Evolutionary conservation across 176 grass and related monocot genomes (phyloP), one percentile per base, ranked within the genome.

Genomic region (Phyllostachys edulis): DNA sequence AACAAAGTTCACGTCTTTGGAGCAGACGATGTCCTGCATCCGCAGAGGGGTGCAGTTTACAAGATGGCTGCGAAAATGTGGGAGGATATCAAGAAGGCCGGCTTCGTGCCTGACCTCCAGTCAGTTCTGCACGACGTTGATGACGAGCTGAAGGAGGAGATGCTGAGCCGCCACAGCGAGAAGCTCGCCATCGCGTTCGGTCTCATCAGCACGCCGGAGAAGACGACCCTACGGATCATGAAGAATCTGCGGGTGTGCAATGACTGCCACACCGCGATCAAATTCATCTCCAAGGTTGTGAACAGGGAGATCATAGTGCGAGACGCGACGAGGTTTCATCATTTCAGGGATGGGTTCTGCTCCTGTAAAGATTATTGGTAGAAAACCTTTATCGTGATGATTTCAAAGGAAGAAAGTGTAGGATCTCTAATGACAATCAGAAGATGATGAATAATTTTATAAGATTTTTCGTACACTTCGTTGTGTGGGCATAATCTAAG

Each of bases 361-460:
- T 92, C 92, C 0, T 94, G 92, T 84, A 94, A 77, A 76, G 92
- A 94, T 74, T 94, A 88, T 69, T 94, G 92, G 92, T 94, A 94
- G 84, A n/a, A 76, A 44, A 69, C 18, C 18, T 8, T 21, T 55
- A 9, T 52, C 36, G 9, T 27, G 44, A 73, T 63, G 57, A 4
- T 46, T 73, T 51, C 36, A 2, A 0, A 9, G 7, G 27, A 71
- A 71, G 45, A 34, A n/a, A n/a, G n/a, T n/a, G n/a, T n/a, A n/a
- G n/a, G n/a, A n/a, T n/a, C n/a, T n/a, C n/a, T n/a, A n/a, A n/a
- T n/a, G n/a, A n/a, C n/a, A n/a, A n/a, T n/a, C n/a, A n/a, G n/a
- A n/a, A n/a, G n/a, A n/a, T n/a, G n/a, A n/a, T n/a, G n/a, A n/a
- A n/a, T n/a, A n/a, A n/a, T n/a, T n/a, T n/a, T n/a, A n/a, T n/a